Percentiles rank a stretch among this genome's conserved stretches.
phyloP scores from a whole-genome alignment of 1,284 basidiomycete species.

The Jaminaea rosea region DNA sequence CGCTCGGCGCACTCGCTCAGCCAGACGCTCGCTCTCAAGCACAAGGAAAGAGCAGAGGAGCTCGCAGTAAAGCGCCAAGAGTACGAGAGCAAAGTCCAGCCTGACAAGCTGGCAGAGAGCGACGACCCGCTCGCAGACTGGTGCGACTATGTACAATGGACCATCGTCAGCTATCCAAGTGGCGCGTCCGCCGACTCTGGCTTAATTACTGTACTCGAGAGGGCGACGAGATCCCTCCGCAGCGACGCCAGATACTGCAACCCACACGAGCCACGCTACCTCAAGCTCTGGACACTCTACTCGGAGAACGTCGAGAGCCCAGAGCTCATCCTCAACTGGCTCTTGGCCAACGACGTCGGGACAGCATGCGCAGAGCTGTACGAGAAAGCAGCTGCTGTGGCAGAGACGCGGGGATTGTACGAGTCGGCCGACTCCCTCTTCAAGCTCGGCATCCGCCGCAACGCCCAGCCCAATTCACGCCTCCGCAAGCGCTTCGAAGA shows the following conservation, averaged over 20 bases:
- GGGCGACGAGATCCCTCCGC: constrained; percentile 67
- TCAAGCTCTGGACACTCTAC: constrained; percentile 78
- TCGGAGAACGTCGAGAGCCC: constrained; percentile 41
- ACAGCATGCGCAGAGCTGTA: constrained; percentile 68
- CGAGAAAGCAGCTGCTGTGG: constrained; percentile 69
- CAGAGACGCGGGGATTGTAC: constrained; percentile 62
- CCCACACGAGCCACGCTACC: constrained; percentile 64
- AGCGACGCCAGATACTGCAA: constrained; percentile 69
- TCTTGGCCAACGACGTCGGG: constrained; percentile 70
- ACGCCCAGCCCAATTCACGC: constrained; percentile 71
- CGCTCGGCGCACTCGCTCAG: constrained; percentile 55
- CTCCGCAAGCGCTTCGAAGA: constrained; percentile 74
- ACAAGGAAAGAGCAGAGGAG: constrained; percentile 29
- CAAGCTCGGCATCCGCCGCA: constrained; percentile 69
- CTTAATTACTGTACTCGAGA: constrained; percentile 65
- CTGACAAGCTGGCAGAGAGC: constrained; percentile 25
- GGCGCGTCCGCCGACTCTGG: constrained; percentile 56
- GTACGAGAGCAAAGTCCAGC: constrained; percentile 23
- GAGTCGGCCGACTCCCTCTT: constrained; percentile 64
- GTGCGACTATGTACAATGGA: constrained; percentile 61
- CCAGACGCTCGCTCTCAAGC: constrained; percentile 37
- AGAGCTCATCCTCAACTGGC: constrained; percentile 52
- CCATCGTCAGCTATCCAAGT: constrained; percentile 54
- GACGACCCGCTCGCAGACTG: constrained; percentile 32
- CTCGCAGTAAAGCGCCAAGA: constrained; percentile 26